phyloP scores from a whole-genome alignment of 495 filamentous ascomycete species.

The Hyphodiscus hymeniophilus region DNA sequence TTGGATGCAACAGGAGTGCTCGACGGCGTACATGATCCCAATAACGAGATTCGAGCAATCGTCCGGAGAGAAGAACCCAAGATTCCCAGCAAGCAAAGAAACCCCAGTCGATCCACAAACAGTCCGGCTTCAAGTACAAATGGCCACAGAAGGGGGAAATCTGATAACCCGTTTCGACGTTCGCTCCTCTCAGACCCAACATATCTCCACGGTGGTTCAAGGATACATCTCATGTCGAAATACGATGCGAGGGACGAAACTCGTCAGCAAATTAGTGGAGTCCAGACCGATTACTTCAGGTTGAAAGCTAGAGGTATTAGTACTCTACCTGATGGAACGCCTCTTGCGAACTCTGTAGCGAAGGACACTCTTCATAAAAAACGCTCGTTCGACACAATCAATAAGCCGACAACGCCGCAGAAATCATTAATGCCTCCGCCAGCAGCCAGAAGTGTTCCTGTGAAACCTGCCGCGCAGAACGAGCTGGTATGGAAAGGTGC shows the following conservation, averaged over 20 bases:
- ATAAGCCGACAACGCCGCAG: slow-evolving; percentile 7
- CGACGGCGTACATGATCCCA: slow-evolving; percentile 15
- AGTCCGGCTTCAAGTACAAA: slow-evolving; percentile 5
- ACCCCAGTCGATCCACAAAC: background rate
- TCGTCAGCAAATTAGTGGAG: slow-evolving; percentile 25
- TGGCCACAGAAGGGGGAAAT: slow-evolving; percentile 16
- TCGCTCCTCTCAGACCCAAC: slow-evolving; percentile 20
- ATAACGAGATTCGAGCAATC: slow-evolving; percentile 4
- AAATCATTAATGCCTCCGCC: background rate
- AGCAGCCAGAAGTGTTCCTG: slow-evolving; percentile 13
- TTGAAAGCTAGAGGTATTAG: slow-evolving; percentile 35
- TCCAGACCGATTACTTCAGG: slow-evolving; percentile 34
- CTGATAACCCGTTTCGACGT: slow-evolving; percentile 19
- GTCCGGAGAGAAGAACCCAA: slow-evolving; percentile 2
- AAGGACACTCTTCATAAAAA: slow-evolving; percentile 11
- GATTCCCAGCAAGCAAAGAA: slow-evolving; percentile 3
- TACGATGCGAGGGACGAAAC: slow-evolving; percentile 9
- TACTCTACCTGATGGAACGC: slow-evolving; percentile 22
- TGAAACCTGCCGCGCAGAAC: background rate
- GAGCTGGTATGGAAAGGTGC: background rate
- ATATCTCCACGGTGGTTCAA: slow-evolving; percentile 18
- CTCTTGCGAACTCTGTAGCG: slow-evolving; percentile 20
- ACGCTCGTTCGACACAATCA: slow-evolving; percentile 13
- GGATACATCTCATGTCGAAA: slow-evolving; percentile 16
- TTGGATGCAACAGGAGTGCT: slow-evolving; percentile 15